Evolutionary conservation across 1,284 basidiomycete species (phyloP).

Genomic region (Chalciporus piperatoides): DNA sequence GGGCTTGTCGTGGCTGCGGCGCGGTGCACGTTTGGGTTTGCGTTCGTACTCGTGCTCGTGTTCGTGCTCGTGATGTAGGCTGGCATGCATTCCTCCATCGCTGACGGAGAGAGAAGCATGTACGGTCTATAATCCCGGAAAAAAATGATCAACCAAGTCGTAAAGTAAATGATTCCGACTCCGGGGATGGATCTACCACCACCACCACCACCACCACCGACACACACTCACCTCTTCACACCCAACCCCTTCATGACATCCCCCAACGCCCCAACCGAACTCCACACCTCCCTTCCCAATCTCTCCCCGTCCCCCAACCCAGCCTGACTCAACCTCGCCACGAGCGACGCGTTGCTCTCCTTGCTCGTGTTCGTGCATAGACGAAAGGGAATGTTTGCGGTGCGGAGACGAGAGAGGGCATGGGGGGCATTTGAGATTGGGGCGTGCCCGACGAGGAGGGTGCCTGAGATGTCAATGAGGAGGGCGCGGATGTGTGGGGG

Average conservation of each 20-base stretch:
- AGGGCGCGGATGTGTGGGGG: slow-evolving; percentile 46
- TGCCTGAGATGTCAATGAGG: slow-evolving; percentile 70
- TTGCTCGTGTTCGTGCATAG: slow-evolving; percentile 63
- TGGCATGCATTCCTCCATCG: slow-evolving; percentile 47
- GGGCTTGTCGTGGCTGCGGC: not conserved
- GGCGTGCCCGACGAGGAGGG: slow-evolving; percentile 51
- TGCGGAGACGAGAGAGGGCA: slow-evolving; percentile 48
- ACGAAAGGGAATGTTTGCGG: slow-evolving; percentile 49
- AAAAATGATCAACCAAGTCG: not conserved
- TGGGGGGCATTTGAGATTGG: slow-evolving; percentile 43
- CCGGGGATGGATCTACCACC: too few species aligned
- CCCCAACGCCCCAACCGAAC: slow-evolving; percentile 60
- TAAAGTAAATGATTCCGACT: too few species aligned
- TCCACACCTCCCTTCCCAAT: slow-evolving; percentile 43
- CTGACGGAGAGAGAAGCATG: slow-evolving; percentile 57
- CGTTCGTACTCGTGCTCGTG: not conserved
- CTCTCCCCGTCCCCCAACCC: slow-evolving; percentile 44
- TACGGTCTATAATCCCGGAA: slow-evolving; percentile 43
- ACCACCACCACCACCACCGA: not conserved
- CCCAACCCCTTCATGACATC: slow-evolving; percentile 40
- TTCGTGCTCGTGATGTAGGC: not conserved
- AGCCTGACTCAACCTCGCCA: slow-evolving; percentile 42
- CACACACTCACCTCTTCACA: slow-evolving; percentile 40
- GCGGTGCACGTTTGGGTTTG: not conserved
- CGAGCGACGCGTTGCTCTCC: slow-evolving; percentile 48